These are phyloP conservation scores for Saccharomycopsis amapae DNA, from an alignment of 805 yeast species.

Conservation along the genomic window DNA sequence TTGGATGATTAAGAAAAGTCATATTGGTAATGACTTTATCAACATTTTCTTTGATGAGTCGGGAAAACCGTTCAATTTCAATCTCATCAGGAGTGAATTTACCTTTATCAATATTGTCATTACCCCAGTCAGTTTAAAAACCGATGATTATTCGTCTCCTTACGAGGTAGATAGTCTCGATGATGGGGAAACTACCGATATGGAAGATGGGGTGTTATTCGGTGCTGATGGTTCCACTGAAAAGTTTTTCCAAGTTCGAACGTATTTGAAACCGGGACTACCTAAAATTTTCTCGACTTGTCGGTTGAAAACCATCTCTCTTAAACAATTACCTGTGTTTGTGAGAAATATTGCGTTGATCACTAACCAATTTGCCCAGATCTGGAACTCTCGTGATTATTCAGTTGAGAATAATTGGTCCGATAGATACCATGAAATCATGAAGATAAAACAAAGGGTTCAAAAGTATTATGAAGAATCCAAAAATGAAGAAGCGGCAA, in stretches of 20 bases:
- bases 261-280: conserved; percentile 58
- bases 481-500: not conserved
- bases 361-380: conserved; percentile 65
- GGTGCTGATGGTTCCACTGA: conserved; percentile 18
- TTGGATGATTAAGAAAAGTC: conserved; percentile 52
- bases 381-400: conserved; percentile 54
- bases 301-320: conserved; percentile 64
- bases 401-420: conserved; percentile 51
- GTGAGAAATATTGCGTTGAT: conserved; percentile 60
- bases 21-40: conserved; percentile 81
- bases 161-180: conserved; percentile 6
- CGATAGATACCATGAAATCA: conserved; percentile 33
- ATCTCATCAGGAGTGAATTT: conserved; percentile 68
- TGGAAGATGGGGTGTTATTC: no score
- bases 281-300: conserved; percentile 68
- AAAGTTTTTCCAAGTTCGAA: conserved; percentile 51
- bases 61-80: conserved; percentile 58
- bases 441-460: conserved; percentile 13
- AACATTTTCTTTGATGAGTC: conserved; percentile 78
- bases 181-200: not conserved
- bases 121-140: conserved; percentile 39
- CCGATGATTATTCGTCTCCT: conserved; percentile 9
- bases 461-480: conserved; percentile 4
- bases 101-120: conserved; percentile 76
- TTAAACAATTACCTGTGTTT: conserved; percentile 50